Conservation (phyloP, 495 filamentous ascomycete genomes). For the Daldinia decipiens region DNA sequence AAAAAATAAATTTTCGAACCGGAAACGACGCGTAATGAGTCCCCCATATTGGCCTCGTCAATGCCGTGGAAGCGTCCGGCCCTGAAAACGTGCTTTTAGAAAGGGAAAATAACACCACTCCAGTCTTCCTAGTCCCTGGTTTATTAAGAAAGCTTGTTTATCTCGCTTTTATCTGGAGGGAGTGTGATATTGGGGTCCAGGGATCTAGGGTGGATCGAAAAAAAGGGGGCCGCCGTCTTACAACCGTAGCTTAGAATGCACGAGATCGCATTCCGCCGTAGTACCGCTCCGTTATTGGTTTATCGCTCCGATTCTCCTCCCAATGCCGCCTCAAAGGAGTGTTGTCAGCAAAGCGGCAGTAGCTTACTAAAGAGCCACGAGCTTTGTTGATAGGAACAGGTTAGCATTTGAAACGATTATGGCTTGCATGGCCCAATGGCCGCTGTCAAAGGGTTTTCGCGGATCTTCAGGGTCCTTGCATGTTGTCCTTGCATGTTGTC, state of each 20-base stretch:
- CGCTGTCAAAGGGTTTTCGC: slow-evolving; percentile 1
- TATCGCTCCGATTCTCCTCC: background rate
- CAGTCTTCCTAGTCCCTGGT: background rate
- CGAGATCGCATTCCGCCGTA: background rate
- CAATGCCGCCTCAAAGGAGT: background rate
- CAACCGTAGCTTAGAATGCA: background rate
- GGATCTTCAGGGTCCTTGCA: slow-evolving; percentile 6
- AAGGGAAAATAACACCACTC: background rate
- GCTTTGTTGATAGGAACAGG: slow-evolving; percentile 9
- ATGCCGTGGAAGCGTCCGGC: slow-evolving; percentile 6
- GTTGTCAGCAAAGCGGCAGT: background rate
- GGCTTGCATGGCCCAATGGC: slow-evolving; percentile 4
- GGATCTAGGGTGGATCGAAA: slow-evolving; percentile 6
- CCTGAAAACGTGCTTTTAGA: background rate
- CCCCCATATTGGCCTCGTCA: background rate
- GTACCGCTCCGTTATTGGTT: slow-evolving; percentile 1
- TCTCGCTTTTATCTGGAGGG: background rate
- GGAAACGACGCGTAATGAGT: slow-evolving; percentile 9
- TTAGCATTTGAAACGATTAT: background rate
- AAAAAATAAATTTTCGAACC: background rate
- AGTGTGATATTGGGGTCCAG: slow-evolving; percentile 1
- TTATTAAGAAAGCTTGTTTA: slow-evolving; percentile 2
- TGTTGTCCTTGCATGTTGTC: slow-evolving; percentile 1
- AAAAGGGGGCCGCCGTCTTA: background rate
- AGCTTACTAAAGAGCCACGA: slow-evolving; percentile 2